Base-by-base conservation (phyloP, 768 basidiomycete genomes). In the Russula ochroleuca region DNA sequence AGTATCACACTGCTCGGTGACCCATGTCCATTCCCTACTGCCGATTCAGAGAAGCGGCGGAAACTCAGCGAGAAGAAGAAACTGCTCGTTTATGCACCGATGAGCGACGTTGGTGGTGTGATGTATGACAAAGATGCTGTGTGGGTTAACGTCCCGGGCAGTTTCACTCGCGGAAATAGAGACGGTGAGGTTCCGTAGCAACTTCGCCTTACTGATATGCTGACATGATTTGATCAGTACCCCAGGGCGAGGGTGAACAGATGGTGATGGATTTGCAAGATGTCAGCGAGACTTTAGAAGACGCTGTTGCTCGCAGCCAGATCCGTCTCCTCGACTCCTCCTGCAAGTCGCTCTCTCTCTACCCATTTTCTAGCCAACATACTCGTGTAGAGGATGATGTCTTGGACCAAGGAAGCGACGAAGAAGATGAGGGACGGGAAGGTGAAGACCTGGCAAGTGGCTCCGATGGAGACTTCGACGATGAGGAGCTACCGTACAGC, bases 261-360 rank as follows among this genome's bases (percentile, higher is more conserved):
- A 98, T 99, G 97, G 94, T 99, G 14, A 90, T 98, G 81, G 90
- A 92, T 72, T 79, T 99, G 15, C 97, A 99, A 74, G 97, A 94
- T 66, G 90, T 87, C 21, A 76, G 78, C 33, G 75, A 79, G 2
- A 98, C 95, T 0, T 85, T 99, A 33, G 94, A 87, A 64, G 94
- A 94, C 68, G 83, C 80, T 9, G 86, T 98, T 35, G 82, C 86
- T 19, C 81, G 82, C 61, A 92, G 91, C 69, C 83, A 90, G 62
- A 94, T 99, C 65, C 81, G 83, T 40, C 80, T 99, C 2, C 85
- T 98, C 40, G 92, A 85, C 17, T 83, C 88, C 2, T 98, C 96
- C 0, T 86, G 87, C 2, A 83, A 81, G 54, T 82, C 84, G 13
- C 81, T 98, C 38, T 80, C 77, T 1, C 76, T 85, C 33, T 71